Base-by-base conservation (phyloP, 352 stramenopile species). In the Globisporangium sylvaticum region DNA sequence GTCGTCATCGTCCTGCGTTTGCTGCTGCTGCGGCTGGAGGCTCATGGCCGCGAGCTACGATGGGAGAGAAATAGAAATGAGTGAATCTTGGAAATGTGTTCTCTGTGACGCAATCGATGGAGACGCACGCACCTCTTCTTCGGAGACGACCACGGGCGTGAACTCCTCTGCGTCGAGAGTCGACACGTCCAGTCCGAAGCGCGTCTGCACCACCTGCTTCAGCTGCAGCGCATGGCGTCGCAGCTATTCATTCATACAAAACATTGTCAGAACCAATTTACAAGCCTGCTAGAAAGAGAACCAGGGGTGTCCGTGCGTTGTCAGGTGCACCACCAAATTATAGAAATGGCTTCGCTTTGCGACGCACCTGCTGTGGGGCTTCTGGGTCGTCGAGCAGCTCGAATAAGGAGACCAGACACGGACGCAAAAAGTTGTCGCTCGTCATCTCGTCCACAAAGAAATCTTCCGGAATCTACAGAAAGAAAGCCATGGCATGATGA, bases 401-500 rank as follows among this genome's bases (percentile, higher is more conserved):
- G 39, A 91, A 77, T 15, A 92, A 66, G 29, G 84, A 92, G 56
- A 74, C 25, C 7, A 92, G 67, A 58, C 77, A 87, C 37, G 80
- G 73, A 25, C 77, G 72, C n/a, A 92, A 59, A 53, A 91, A 92
- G 65, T 90, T 91, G 22, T 81, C 72, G 34, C 72, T 76, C 37
- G 83, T 86, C 29, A 71, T 67, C 29, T 87, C 80, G 65, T 91
- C 81, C 12, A 87, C 69, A 55, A 92, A 92, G 73, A 92, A 92
- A 31, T 92, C 82, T 14, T 72, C 66, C 0, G 81, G 77, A 42
- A 92, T 84, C 83, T 91, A 46, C 15, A 9, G 53, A 61, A 22
- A 15, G 15, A 31, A 46, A n/a, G n/a, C n/a, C n/a, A n/a, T n/a
- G n/a, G n/a, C n/a, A n/a, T n/a, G n/a, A n/a, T n/a, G n/a, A n/a